Conservation (phyloP, 2,329 filamentous ascomycete species). For the Clonostachys rhizophaga region DNA sequence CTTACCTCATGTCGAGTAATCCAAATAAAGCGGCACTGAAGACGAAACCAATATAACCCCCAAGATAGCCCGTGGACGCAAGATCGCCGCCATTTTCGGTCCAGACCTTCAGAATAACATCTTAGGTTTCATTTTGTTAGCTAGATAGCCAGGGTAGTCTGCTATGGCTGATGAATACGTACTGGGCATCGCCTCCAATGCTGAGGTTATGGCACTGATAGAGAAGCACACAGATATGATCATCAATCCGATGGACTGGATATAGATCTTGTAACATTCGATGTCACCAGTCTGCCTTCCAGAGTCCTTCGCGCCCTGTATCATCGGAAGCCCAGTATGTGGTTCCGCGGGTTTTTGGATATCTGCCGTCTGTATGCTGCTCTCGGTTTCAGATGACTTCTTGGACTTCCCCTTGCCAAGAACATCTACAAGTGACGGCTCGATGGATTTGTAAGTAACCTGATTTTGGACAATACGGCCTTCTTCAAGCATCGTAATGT, state of each 20-base stretch:
- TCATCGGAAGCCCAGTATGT: no score
- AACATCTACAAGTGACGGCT: constrained; percentile 22
- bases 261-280: constrained; percentile 18
- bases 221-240: constrained; percentile 1
- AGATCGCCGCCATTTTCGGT: constrained; percentile 4
- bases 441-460: constrained; percentile 29
- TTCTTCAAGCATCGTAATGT: constrained; percentile 14
- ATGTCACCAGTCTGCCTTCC: constrained; percentile 18
- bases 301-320: constrained; percentile 6
- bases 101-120: constrained; percentile 6
- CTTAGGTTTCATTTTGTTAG: constrained; percentile 1
- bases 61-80: neutral
- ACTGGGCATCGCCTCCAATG: constrained; percentile 4
- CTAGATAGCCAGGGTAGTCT: constrained; percentile 6
- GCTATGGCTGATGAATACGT: constrained; percentile 11
- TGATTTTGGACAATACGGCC: constrained; percentile 30
- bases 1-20: constrained; percentile 11
- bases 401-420: neutral
- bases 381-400: no score
- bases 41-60: neutral
- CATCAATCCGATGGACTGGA: constrained; percentile 4
- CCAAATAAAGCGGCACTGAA: neutral
- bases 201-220: constrained; percentile 2
- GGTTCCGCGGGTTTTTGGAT: neutral
- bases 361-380: no score